phyloP scores from a whole-genome alignment of 495 filamentous ascomycete genomes.

The Aspergillus biplanus region DNA sequence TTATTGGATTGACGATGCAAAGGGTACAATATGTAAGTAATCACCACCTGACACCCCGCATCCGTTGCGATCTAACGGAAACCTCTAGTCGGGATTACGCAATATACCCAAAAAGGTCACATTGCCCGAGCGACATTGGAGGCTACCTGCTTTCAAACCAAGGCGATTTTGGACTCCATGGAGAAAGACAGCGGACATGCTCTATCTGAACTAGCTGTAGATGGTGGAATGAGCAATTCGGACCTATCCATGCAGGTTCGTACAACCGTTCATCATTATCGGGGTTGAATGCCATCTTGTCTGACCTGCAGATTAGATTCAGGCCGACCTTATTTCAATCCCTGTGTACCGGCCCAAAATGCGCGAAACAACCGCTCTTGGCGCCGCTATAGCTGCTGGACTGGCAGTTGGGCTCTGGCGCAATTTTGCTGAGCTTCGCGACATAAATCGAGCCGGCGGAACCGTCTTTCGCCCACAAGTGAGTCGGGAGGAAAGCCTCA shows the following conservation, averaged over 20 bases:
- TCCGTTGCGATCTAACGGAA: neutral
- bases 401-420: constrained; percentile 84
- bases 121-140: constrained; percentile 93
- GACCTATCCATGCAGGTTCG: constrained; percentile 85
- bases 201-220: constrained; percentile 79
- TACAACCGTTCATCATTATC: neutral
- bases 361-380: constrained; percentile 92
- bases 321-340: constrained; percentile 49
- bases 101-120: constrained; percentile 87
- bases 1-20: constrained; percentile 97
- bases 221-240: constrained; percentile 93
- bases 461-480: constrained; percentile 74
- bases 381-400: constrained; percentile 93
- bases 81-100: constrained; percentile 77
- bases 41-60: constrained; percentile 1
- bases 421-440: constrained; percentile 74
- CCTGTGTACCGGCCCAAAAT: constrained; percentile 60
- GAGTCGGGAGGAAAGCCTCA: constrained; percentile 58
- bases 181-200: constrained; percentile 85
- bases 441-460: constrained; percentile 74
- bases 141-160: constrained; percentile 94
- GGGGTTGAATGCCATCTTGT: constrained; percentile 1
- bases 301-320: constrained; percentile 31
- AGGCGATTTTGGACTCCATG: constrained; percentile 94
- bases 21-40: constrained; percentile 79